Evolutionary conservation across 768 basidiomycete species (phyloP).

Genomic region (Termitomyces heimii): DNA sequence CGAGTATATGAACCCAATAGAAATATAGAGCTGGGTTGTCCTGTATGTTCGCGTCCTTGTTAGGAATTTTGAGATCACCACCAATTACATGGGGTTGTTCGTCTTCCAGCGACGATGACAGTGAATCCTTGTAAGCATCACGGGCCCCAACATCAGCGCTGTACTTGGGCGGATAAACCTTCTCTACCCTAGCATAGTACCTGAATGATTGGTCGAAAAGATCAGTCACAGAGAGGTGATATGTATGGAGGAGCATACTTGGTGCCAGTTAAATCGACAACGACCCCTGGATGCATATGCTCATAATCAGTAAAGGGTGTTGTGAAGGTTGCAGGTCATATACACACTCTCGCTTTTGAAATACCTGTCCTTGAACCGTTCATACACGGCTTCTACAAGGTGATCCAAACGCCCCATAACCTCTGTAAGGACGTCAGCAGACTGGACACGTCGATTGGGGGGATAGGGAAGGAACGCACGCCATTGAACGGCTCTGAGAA

Average conservation of each 20-base stretch:
- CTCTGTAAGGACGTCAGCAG: conserved; percentile 47
- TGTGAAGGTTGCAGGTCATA: background rate
- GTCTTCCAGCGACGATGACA: conserved; percentile 39
- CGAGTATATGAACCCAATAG: conserved; percentile 85
- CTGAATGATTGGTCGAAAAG: conserved; percentile 31
- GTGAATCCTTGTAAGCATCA: conserved; percentile 44
- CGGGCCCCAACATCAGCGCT: conserved; percentile 38
- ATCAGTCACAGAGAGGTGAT: background rate
- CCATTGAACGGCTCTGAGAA: conserved; percentile 93
- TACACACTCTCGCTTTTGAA: conserved; percentile 85
- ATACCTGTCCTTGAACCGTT: conserved; percentile 95
- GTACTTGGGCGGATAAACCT: conserved; percentile 67
- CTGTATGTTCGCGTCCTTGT: conserved; percentile 59
- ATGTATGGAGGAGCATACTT: conserved; percentile 46
- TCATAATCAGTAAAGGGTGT: conserved; percentile 12
- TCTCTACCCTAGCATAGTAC: conserved; percentile 77
- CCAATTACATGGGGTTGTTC: conserved; percentile 65
- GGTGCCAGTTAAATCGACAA: conserved; percentile 82
- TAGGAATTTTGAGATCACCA: conserved; percentile 70
- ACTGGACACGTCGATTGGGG: conserved; percentile 10
- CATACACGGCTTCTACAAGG: conserved; percentile 90
- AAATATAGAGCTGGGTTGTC: conserved; percentile 83
- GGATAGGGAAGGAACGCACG: conserved; percentile 55
- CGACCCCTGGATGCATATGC: conserved; percentile 49
- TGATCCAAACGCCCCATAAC: conserved; percentile 95